phyloP scores from a whole-genome alignment of 2,329 filamentous ascomycete species.

The Paramyrothecium roridum region DNA sequence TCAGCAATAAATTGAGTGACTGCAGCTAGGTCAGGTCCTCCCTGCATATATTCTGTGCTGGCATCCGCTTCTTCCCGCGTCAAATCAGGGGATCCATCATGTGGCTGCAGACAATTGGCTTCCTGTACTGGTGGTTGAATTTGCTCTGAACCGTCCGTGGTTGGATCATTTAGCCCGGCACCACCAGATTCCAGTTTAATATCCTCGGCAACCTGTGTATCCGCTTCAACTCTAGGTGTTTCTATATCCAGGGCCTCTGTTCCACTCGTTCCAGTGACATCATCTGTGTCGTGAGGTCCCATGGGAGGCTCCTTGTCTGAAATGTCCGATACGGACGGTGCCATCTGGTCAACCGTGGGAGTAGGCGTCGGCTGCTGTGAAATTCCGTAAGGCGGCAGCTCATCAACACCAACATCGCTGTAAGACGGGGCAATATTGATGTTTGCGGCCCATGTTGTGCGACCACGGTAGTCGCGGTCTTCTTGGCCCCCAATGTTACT shows the following conservation, averaged over 20 bases:
- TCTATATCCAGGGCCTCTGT: not conserved
- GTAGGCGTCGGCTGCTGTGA: slow-evolving; percentile 9
- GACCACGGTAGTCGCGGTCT: slow-evolving; percentile 19
- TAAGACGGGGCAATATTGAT: slow-evolving; percentile 35
- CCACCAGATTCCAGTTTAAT: not conserved
- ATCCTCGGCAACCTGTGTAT: not conserved
- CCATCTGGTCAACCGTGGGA: slow-evolving; percentile 5
- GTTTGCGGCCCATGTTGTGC: slow-evolving; percentile 35
- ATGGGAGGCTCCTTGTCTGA: slow-evolving; percentile 2
- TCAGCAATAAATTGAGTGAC: too few species aligned
- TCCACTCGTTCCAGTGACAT: not conserved
- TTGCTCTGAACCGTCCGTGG: too few species aligned
- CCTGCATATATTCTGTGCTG: too few species aligned
- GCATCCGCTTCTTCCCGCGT: too few species aligned
- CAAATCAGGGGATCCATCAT: too few species aligned
- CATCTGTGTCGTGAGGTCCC: not conserved
- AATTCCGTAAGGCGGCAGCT: slow-evolving; percentile 6
- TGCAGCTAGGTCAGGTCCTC: too few species aligned
- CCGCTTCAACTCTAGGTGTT: not conserved
- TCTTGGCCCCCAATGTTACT: slow-evolving; percentile 37
- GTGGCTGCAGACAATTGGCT: too few species aligned
- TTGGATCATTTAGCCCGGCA: too few species aligned
- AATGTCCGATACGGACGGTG: not conserved
- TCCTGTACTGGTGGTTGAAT: too few species aligned
- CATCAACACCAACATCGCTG: slow-evolving; percentile 26